Percentiles rank a stretch among this genome's conserved stretches.
These are phyloP conservation scores for Pseudisothecium myosuroides DNA, from an alignment of 225 moss, liverwort and hornwort genomes.

Conservation along the genomic window DNA sequence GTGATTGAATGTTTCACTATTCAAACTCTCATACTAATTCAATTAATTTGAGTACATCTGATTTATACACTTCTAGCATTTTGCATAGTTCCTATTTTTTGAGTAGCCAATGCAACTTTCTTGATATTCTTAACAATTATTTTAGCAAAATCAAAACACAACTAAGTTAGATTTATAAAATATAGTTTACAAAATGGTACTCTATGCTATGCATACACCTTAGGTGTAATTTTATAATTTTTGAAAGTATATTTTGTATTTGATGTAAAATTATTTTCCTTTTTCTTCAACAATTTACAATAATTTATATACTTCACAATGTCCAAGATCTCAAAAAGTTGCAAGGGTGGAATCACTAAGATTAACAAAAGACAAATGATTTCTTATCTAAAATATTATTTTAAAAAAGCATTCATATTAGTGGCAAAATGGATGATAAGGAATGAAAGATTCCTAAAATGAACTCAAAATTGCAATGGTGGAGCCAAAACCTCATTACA, in stretches of 20 bases:
- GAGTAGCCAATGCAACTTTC: too few species aligned
- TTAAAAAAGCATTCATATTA: too few species aligned
- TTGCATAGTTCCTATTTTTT: neutral
- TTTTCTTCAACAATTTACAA: too few species aligned
- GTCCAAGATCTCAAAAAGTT: neutral
- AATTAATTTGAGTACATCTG: neutral
- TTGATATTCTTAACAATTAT: neutral
- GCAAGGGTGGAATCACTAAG: neutral
- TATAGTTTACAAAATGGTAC: neutral
- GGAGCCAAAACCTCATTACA: neutral
- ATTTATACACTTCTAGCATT: neutral
- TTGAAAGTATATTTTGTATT: too few species aligned
- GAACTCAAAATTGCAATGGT: neutral
- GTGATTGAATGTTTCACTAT: neutral
- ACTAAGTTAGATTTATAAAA: too few species aligned
- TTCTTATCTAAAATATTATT: neutral
- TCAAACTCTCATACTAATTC: fast-evolving
- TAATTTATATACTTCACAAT: neutral
- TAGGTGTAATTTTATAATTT: neutral
- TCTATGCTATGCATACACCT: fast-evolving
- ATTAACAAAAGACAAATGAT: fast-evolving
- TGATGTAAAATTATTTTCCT: neutral
- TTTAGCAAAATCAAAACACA: neutral
- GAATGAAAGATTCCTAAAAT: neutral
- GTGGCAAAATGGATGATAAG: neutral